phyloP scores from a whole-genome alignment of 129 eudicot species.

The Saposhnikovia divaricata region DNA sequence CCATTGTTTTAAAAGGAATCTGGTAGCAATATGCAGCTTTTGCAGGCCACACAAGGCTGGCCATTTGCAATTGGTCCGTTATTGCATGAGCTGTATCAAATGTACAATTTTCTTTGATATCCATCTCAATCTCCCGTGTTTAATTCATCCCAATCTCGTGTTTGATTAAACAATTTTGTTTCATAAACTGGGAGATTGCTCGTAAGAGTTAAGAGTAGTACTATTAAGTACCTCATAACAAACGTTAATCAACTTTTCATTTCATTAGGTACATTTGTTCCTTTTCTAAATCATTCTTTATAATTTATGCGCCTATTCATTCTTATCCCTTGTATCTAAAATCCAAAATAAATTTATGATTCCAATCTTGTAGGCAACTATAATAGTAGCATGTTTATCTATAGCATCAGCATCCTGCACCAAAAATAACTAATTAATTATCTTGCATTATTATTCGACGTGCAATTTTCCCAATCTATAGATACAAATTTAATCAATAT shows the following conservation, averaged over 20 bases:
- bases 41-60: background rate
- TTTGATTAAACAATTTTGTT: background rate
- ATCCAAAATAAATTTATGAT: background rate
- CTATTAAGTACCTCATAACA: background rate
- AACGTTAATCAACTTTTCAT: background rate
- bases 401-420: background rate
- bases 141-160: background rate
- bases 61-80: background rate
- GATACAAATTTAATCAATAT: background rate
- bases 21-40: too few relatives aligned
- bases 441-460: background rate
- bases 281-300: background rate
- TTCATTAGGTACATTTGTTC: background rate
- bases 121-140: too few relatives aligned
- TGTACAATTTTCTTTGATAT: too few relatives aligned
- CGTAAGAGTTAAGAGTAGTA: background rate
- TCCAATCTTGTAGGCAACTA: background rate
- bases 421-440: background rate
- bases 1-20: too few relatives aligned
- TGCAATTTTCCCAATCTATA: background rate
- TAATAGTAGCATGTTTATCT: background rate
- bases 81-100: slow-evolving; percentile 12
- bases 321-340: background rate
- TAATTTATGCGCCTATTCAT: background rate
- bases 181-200: background rate